Conservation (phyloP, 805 yeast genomes). For the Wickerhamiella qilinensis region DNA sequence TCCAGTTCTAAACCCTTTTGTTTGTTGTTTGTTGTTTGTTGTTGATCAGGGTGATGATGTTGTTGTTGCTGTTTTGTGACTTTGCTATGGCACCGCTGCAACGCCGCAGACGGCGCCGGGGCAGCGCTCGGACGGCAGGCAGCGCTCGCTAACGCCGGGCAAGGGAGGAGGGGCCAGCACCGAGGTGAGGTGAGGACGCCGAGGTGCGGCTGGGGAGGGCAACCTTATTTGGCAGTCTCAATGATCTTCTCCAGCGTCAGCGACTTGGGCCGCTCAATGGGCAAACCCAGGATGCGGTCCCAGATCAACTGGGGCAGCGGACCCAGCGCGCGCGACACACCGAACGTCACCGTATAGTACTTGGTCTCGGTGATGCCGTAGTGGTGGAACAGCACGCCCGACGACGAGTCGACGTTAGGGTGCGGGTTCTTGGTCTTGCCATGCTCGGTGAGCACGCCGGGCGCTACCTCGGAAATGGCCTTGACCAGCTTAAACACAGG, state of each 20-base stretch:
- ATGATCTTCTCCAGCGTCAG: conserved; percentile 28
- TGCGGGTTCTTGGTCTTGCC: conserved; percentile 77
- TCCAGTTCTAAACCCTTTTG: no score
- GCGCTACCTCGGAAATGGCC: conserved; percentile 52
- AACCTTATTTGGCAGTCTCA: conserved; percentile 11
- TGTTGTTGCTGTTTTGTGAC: no score
- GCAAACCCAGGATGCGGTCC: conserved; percentile 63
- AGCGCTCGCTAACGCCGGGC: no score
- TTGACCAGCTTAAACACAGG: conserved; percentile 51
- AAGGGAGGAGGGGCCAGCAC: no score
- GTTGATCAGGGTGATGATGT: no score
- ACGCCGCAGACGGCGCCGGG: no score
- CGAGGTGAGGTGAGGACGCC: no score
- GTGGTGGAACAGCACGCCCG: conserved; percentile 66
- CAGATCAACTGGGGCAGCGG: conserved; percentile 64
- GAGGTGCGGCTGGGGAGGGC: no score
- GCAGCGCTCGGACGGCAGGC: no score
- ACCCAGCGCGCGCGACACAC: conserved; percentile 69
- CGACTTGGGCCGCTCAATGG: conserved; percentile 67
- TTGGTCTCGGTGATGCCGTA: conserved; percentile 59
- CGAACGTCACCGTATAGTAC: conserved; percentile 69
- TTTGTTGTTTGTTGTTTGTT: no score
- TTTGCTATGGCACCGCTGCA: no score
- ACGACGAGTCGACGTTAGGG: conserved; percentile 71
- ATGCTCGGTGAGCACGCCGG: conserved; percentile 56